Evolutionary conservation across 495 filamentous ascomycete species (phyloP), one percentile per base, ranked within the genome.

Genomic region (Hypoxylon intermedium): DNA sequence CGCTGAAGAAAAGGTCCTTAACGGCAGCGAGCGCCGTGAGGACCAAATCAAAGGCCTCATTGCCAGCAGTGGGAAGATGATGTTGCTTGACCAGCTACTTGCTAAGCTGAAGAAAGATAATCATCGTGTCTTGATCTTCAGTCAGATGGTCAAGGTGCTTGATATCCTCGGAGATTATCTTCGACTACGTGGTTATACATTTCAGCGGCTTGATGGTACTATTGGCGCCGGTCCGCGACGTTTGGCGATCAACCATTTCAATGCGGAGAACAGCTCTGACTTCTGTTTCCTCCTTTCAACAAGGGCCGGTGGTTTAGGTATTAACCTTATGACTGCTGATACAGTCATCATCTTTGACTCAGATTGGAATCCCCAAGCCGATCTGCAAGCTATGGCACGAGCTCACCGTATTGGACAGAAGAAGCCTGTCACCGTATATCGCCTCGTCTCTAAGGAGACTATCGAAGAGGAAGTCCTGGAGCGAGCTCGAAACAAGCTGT

Each of bases 91-190:
- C 58, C 91, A 90, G 67, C 84, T 99, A 21, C 83, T 99, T 21
- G 86, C 87, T 5, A 99, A 98, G 75, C 76, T 98, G 41, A 95
- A 87, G 72, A 85, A 85, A 51, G 93, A 99, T 63, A 89, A 89
- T 45, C 94, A 99, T 71, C 90, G 94, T 12, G 95, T 99, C 24
- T 71, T 99, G 63, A 97, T 99, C 42, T 99, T 99, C 77, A 97
- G 94, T 62, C 95, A 98, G 72, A 98, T 99, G 95, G 94, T 99
- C 28, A 94, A 92, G 72, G 97, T 99, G 86, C 85, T 99, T 3
- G 92, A 99, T 65, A 92, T 99, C 50, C 80, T 99, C 0, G 89
- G 89, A 36, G 92, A 98, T 60, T 99, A 99, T 72, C 82, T 98
- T 58, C 85, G 90, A 45, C 83, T 90, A 28, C 91, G 94, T 28